Evolutionary conservation across 1,284 basidiomycete genomes (phyloP).

Genomic region (Apiotrichum gracile): DNA sequence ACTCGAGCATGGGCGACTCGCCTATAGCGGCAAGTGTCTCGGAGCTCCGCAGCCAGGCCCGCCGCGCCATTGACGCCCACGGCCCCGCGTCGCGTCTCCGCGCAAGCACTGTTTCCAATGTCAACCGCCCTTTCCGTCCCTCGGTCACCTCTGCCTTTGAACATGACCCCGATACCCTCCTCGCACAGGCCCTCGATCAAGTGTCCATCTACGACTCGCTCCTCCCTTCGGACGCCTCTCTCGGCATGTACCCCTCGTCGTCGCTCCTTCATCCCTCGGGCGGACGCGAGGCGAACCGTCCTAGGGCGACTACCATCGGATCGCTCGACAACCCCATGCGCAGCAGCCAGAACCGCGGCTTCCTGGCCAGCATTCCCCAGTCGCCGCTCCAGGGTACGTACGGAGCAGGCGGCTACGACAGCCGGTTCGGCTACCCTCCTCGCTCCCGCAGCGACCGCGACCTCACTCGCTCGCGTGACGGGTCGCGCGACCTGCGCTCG

Average conservation of each 20-base stretch:
- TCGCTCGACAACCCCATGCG: slow-evolving; percentile 64
- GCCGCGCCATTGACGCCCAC: slow-evolving; percentile 70
- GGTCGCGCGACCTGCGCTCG: slow-evolving; percentile 21
- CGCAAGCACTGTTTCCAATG: slow-evolving; percentile 82
- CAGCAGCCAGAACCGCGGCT: slow-evolving; percentile 46
- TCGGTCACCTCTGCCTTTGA: slow-evolving; percentile 59
- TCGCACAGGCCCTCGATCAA: slow-evolving; percentile 33
- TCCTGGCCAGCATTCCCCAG: slow-evolving; percentile 49
- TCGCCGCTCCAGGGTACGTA: slow-evolving; percentile 31
- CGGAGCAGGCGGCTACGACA: slow-evolving; percentile 1
- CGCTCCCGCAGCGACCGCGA: slow-evolving; percentile 31
- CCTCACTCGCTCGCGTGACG: slow-evolving; percentile 30
- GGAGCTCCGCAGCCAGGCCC: slow-evolving; percentile 76
- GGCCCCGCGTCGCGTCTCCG: slow-evolving; percentile 64
- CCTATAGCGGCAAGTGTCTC: slow-evolving; percentile 78
- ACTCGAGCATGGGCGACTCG: slow-evolving; percentile 26
- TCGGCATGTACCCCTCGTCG: slow-evolving; percentile 9
- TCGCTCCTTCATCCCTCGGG: slow-evolving; percentile 17
- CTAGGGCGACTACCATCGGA: slow-evolving; percentile 85
- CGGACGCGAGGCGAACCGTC: slow-evolving; percentile 52
- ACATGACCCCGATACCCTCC: slow-evolving; percentile 52
- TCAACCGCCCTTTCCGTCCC: slow-evolving; percentile 57
- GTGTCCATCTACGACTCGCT: slow-evolving; percentile 37
- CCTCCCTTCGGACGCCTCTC: neutral
- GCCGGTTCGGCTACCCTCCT: slow-evolving; percentile 28